Percentiles rank a stretch among this genome's conserved stretches.
Conservation (phyloP, 768 basidiomycete genomes). For the Lactarius hatsudake region DNA sequence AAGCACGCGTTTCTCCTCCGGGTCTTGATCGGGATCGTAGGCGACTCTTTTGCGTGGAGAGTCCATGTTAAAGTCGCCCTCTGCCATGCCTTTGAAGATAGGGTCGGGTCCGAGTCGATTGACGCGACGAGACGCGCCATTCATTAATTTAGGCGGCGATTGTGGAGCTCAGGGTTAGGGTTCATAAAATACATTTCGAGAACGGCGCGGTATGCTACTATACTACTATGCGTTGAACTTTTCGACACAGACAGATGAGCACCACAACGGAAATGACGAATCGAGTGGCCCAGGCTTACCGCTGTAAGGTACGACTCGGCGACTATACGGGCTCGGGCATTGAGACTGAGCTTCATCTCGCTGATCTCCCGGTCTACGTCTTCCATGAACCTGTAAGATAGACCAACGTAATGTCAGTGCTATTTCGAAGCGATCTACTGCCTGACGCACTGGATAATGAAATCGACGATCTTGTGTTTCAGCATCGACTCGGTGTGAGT, state of each 20-base stretch:
- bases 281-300: constrained; percentile 46
- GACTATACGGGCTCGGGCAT: constrained; percentile 93
- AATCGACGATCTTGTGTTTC: constrained; percentile 99
- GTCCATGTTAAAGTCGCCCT: constrained; percentile 19
- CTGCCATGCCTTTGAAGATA: constrained; percentile 17
- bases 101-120: background rate
- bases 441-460: constrained; percentile 83
- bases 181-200: constrained; percentile 25
- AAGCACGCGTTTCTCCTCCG: constrained; percentile 71
- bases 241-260: background rate
- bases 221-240: constrained; percentile 31
- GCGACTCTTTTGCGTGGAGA: constrained; percentile 35
- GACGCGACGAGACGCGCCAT: constrained; percentile 3
- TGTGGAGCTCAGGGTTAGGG: constrained; percentile 19
- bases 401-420: background rate
- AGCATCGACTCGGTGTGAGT: constrained; percentile 97
- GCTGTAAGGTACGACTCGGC: constrained; percentile 94
- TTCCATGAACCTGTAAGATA: constrained; percentile 80
- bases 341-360: constrained; percentile 97
- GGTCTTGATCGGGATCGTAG: constrained; percentile 85
- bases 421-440: constrained; percentile 19
- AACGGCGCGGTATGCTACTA: constrained; percentile 10
- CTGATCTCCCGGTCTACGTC: constrained; percentile 99
- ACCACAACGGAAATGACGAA: background rate
- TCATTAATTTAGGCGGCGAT: constrained; percentile 1